Evolutionary conservation across 305 asterid genomes (phyloP).

Genomic region (Lippia alba): DNA sequence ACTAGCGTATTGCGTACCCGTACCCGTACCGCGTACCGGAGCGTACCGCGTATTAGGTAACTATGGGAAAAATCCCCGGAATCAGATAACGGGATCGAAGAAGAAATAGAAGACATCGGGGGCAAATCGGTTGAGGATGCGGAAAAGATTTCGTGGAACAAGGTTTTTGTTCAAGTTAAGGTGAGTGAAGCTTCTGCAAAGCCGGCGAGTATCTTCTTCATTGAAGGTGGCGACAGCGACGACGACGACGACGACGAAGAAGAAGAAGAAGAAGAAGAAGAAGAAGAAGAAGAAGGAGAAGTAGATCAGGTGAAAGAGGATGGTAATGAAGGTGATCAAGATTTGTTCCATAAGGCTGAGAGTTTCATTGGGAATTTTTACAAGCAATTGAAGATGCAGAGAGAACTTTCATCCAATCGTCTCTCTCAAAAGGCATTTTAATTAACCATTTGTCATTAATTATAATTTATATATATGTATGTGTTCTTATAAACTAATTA

Average conservation of each 20-base stretch:
- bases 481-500: too few species aligned
- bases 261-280: constrained; percentile 21
- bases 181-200: constrained; percentile 36
- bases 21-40: too few species aligned
- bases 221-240: constrained; percentile 35
- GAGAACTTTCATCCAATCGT: constrained; percentile 40
- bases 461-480: too few species aligned
- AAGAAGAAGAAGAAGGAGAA: constrained; percentile 25
- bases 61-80: too few species aligned
- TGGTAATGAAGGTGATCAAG: constrained; percentile 24
- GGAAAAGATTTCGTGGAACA: constrained; percentile 33
- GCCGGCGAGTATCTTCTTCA: constrained; percentile 54
- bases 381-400: constrained; percentile 72
- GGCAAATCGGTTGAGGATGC: constrained; percentile 6
- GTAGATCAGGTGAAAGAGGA: constrained; percentile 21
- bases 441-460: too few species aligned
- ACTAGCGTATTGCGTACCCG: too few species aligned
- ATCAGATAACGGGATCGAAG: constrained; percentile 1
- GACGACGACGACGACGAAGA: constrained; percentile 29
- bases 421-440: constrained; percentile 43
- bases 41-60: too few species aligned
- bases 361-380: constrained; percentile 72
- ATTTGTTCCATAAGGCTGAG: constrained; percentile 66
- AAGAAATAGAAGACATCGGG: too few species aligned
- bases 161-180: constrained; percentile 26